A percentile compares a stretch with the other conserved stretches of the same genome.
Evolutionary conservation across 352 stramenopile genomes (phyloP).

Genomic region (Nothophytophthora sp.): DNA sequence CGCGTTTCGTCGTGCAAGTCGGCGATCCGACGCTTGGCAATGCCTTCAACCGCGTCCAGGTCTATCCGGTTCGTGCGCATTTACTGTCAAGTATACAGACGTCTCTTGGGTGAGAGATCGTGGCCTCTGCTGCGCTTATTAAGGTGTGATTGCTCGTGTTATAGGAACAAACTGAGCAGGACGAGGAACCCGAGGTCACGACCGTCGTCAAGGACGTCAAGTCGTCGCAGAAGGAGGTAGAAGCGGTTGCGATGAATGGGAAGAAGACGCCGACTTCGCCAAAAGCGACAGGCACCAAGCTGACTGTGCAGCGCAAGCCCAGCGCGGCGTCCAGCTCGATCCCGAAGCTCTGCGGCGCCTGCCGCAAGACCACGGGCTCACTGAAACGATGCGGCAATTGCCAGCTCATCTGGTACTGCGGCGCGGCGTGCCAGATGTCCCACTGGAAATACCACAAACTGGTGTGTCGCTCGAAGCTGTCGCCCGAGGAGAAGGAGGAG

Average conservation of each 20-base stretch:
- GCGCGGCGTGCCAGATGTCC: slow-evolving; percentile 61
- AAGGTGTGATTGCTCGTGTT: slow-evolving; percentile 2
- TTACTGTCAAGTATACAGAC: neutral
- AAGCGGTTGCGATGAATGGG: slow-evolving; percentile 13
- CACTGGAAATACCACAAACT: slow-evolving; percentile 85
- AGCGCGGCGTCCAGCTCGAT: slow-evolving; percentile 27
- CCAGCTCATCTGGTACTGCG: slow-evolving; percentile 82
- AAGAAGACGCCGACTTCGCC: slow-evolving; percentile 12
- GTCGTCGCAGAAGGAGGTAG: slow-evolving; percentile 15
- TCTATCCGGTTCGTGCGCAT: slow-evolving; percentile 57
- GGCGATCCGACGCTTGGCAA: slow-evolving; percentile 57
- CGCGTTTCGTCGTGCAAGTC: slow-evolving; percentile 71
- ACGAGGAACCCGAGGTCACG: slow-evolving; percentile 23
- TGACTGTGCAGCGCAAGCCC: slow-evolving; percentile 28
- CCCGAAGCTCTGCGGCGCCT: slow-evolving; percentile 72
- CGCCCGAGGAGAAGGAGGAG: slow-evolving; percentile 42
- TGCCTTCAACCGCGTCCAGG: slow-evolving; percentile 67
- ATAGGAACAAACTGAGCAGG: slow-evolving; percentile 37
- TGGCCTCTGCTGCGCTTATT: neutral
- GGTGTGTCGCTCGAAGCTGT: slow-evolving; percentile 44
- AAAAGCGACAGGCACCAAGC: slow-evolving; percentile 19
- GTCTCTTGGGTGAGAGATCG: neutral
- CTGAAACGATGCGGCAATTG: slow-evolving; percentile 79
- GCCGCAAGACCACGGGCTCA: slow-evolving; percentile 37
- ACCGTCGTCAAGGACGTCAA: slow-evolving; percentile 4